Conservation (phyloP, 129 eudicot genomes). For the Flaveria bidentis region DNA sequence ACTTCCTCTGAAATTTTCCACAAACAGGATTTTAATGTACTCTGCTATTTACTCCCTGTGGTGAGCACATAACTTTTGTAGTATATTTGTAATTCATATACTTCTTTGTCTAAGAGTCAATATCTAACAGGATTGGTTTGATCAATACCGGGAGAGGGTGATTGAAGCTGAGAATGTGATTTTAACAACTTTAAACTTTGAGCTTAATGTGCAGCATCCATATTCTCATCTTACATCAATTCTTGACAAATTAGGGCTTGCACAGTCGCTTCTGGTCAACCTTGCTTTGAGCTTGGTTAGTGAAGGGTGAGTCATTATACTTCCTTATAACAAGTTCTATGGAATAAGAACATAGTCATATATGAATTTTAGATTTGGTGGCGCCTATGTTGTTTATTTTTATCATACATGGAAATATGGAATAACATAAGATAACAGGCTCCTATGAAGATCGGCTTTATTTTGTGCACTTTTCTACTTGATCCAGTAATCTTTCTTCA, state of each 20-base stretch:
- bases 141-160: constrained; percentile 79
- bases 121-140: constrained; percentile 82
- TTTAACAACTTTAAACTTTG: constrained; percentile 83
- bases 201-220: constrained; percentile 94
- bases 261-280: constrained; percentile 72
- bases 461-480: constrained; percentile 26
- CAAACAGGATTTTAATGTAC: constrained; percentile 63
- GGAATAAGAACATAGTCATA: background rate
- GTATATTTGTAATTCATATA: background rate
- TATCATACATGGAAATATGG: constrained; percentile 11
- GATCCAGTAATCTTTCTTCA: constrained; percentile 28
- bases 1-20: constrained; percentile 77
- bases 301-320: constrained; percentile 69
- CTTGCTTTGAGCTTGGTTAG: constrained; percentile 84
- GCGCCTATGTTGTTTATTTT: constrained; percentile 14
- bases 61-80: constrained; percentile 46
- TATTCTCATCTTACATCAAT: constrained; percentile 78
- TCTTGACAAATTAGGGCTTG: constrained; percentile 81
- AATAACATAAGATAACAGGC: constrained; percentile 25
- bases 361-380: constrained; percentile 1
- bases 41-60: constrained; percentile 59
- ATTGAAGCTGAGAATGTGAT: constrained; percentile 83
- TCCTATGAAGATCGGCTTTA: constrained; percentile 25
- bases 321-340: constrained; percentile 6
- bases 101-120: constrained; percentile 3